These are phyloP conservation scores for Trichophyton simii DNA, from an alignment of 2,329 filamentous ascomycete genomes.

Conservation along the genomic window DNA sequence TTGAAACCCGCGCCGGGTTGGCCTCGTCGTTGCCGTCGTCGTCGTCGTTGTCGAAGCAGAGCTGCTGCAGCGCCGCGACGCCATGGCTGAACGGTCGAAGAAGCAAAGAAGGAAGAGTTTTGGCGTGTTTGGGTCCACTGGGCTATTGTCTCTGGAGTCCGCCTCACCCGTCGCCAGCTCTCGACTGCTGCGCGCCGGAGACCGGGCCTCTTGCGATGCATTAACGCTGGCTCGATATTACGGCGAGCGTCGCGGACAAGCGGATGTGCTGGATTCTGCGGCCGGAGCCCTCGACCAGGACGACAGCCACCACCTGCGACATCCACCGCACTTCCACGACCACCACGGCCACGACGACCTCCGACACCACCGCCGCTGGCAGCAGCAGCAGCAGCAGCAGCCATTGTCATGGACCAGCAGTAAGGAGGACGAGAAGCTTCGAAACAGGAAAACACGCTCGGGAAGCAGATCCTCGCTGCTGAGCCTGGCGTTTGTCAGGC, in stretches of 20 bases:
- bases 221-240: not conserved
- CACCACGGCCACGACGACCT: not conserved
- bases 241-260: not conserved
- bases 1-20: not conserved
- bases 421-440: not conserved
- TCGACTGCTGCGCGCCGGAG: not conserved
- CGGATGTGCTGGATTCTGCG: not conserved
- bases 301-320: not conserved
- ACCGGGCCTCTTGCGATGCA: not conserved
- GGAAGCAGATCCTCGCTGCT: not conserved
- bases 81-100: constrained; percentile 15
- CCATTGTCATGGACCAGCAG: not conserved
- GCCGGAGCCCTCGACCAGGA: not conserved
- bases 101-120: constrained; percentile 23
- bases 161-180: not conserved
- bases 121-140: constrained; percentile 20
- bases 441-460: not conserved
- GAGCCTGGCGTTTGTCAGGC: not conserved
- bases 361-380: not conserved
- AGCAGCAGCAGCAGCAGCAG: not conserved
- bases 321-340: not conserved
- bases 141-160: constrained; percentile 5
- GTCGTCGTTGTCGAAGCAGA: not conserved
- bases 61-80: not conserved
- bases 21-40: constrained; percentile 2